Evolutionary conservation across 2,329 filamentous ascomycete genomes (phyloP), one percentile per base, ranked within the genome.

Genomic region (Mollisia scopiformis): DNA sequence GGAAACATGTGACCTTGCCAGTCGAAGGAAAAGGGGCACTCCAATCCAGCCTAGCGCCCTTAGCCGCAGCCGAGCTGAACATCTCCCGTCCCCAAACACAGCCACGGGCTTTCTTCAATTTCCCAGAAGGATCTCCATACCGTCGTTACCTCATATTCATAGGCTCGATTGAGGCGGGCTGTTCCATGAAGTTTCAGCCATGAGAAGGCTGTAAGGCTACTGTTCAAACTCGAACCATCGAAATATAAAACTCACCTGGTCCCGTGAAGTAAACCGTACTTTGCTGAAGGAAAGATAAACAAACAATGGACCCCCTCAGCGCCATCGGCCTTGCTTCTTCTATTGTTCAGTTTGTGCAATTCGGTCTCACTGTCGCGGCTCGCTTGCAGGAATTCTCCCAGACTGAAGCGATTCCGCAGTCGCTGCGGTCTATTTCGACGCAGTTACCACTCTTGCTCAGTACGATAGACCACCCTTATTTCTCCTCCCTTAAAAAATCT

Each of bases 291-390:
- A n/a, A n/a, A n/a, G n/a, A n/a, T n/a, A 43, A 19, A 3, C 16
- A 43, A 10, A 43, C 6, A 21, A 66, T 66, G 63, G 63, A 66
- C 47, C 63, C 63, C 1, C 28, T 66, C 21, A 66, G 58, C 33
- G 63, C 63, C 10, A 60, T 66, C 23, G 58, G 63, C 10, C 37
- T 66, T 3, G 63, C 63, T 2, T 54, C 63, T 2, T 47, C 63
- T 2, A 52, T 66, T 23, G 58, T 66, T n/a, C 63, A 66, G 47
- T 66, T 66, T 41, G 54, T 66, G 25, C 43, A 57, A 14, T 66
- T 63, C 46, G 63, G 63, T 14, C 37, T 66, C 31, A 59, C 50
- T 11, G 58, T 66, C 13, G 61, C 55, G 21, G 47, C 28, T 13
- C 55, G 53, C 8, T 50, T 68, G 1, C 33, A 65, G 0, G 61